Percentiles rank a stretch among this genome's conserved stretches.
These are phyloP conservation scores for Cystofilobasidium macerans DNA, from an alignment of 768 basidiomycete species.

Conservation along the genomic window DNA sequence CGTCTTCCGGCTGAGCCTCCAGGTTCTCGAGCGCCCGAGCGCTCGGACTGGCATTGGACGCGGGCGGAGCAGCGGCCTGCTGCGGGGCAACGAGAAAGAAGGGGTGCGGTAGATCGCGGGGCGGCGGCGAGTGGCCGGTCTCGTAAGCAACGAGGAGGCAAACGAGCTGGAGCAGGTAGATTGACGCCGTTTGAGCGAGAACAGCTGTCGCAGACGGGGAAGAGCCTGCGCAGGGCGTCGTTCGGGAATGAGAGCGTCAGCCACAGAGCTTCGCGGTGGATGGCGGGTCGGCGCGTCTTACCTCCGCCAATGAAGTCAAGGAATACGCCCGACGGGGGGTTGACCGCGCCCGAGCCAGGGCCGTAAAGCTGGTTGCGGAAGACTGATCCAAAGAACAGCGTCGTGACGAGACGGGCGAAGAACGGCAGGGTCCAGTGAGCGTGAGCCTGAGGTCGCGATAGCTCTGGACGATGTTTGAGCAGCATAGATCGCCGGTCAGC, in stretches of 20 bases:
- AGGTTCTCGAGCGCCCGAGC: background rate
- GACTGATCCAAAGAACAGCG: background rate
- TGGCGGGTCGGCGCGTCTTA: background rate
- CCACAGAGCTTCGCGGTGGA: too few species aligned
- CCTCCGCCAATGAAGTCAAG: constrained; percentile 14
- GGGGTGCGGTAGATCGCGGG: background rate
- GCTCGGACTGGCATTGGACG: background rate
- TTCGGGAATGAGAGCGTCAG: background rate
- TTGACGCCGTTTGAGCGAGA: background rate
- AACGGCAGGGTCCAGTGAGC: background rate
- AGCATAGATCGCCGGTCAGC: background rate
- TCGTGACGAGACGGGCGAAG: background rate
- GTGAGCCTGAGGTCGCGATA: constrained; percentile 10
- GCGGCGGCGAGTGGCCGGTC: background rate
- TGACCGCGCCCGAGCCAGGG: background rate
- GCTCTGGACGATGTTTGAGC: background rate
- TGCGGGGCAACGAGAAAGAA: background rate
- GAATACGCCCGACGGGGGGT: constrained; percentile 3
- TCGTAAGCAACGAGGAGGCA: constrained; percentile 13
- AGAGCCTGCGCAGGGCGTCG: background rate
- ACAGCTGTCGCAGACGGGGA: background rate
- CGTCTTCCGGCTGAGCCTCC: background rate
- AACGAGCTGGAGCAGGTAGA: background rate
- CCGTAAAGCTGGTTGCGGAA: background rate
- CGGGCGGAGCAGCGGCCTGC: background rate